Percentiles rank a stretch among this genome's conserved stretches.
These are phyloP conservation scores for Trichoderma sp. DNA, from an alignment of 2,329 filamentous ascomycete species.

Conservation along the genomic window DNA sequence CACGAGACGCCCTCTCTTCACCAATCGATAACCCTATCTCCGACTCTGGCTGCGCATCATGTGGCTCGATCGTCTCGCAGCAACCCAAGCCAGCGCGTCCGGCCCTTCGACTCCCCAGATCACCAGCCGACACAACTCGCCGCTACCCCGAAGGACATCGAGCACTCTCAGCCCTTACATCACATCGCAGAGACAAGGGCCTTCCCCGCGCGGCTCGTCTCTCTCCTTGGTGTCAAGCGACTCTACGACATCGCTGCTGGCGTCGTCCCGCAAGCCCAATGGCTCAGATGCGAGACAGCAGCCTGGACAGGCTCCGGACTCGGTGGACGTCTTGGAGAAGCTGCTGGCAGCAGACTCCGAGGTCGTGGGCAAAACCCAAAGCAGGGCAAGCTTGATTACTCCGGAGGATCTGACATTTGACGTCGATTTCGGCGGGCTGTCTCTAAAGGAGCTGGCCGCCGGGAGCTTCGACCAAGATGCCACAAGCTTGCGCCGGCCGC, in stretches of 20 bases:
- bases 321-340: slow-evolving; percentile 64
- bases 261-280: slow-evolving; percentile 63
- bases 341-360: slow-evolving; percentile 38
- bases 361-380: slow-evolving; percentile 18
- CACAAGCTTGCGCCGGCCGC: slow-evolving; percentile 45
- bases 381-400: slow-evolving; percentile 33
- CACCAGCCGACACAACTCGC: slow-evolving; percentile 68
- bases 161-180: slow-evolving; percentile 67
- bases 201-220: slow-evolving; percentile 71
- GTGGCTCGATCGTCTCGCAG: slow-evolving; percentile 88
- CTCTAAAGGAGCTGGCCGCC: slow-evolving; percentile 66
- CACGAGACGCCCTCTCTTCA: background rate
- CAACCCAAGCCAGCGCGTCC: slow-evolving; percentile 58
- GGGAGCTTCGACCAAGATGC: slow-evolving; percentile 25
- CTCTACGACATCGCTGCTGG: slow-evolving; percentile 72
- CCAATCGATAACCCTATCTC: slow-evolving; percentile 3
- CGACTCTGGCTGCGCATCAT: slow-evolving; percentile 46
- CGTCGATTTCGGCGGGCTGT: slow-evolving; percentile 76
- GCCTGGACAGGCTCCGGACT: slow-evolving; percentile 54
- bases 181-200: slow-evolving; percentile 64
- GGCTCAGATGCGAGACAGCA: slow-evolving; percentile 64
- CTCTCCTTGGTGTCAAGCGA: slow-evolving; percentile 75
- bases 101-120: slow-evolving; percentile 59
- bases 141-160: slow-evolving; percentile 65
- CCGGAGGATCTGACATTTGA: slow-evolving; percentile 60